These are phyloP conservation scores for Colletotrichum cereale DNA, from an alignment of 2,329 filamentous ascomycete genomes.

Conservation along the genomic window DNA sequence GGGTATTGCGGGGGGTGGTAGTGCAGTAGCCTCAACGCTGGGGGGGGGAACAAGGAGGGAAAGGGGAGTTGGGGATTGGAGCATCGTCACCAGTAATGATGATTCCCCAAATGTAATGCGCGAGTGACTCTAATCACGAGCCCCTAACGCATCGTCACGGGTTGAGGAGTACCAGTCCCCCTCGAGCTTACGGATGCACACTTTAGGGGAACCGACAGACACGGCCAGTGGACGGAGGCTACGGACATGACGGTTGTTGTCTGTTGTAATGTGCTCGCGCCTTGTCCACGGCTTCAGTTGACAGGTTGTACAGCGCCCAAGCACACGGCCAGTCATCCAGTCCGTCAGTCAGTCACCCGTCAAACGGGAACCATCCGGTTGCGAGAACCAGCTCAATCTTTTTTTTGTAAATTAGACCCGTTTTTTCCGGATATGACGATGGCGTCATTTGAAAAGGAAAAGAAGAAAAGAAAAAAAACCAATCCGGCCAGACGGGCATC, in stretches of 20 bases:
- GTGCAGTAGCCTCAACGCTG: conserved; percentile 28
- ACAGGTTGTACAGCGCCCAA: conserved; percentile 25
- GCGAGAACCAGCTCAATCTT: background rate
- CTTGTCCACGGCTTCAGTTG: conserved; percentile 29
- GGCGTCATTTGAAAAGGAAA: background rate
- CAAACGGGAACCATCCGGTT: background rate
- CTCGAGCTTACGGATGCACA: background rate
- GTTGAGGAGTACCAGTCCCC: background rate
- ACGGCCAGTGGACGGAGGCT: background rate
- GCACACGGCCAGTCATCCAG: background rate
- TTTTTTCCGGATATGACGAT: background rate
- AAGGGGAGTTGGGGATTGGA: background rate
- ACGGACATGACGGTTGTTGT: background rate
- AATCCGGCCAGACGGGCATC: background rate
- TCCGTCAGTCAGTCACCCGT: background rate
- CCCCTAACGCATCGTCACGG: background rate
- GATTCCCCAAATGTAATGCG: background rate
- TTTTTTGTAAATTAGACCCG: background rate
- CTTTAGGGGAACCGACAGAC: background rate
- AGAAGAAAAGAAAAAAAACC: too few species aligned
- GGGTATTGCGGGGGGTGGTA: conserved; percentile 18
- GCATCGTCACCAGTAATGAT: background rate
- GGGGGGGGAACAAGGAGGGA: background rate
- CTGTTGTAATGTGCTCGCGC: conserved; percentile 6
- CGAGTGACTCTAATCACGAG: background rate